Conservation (phyloP, 352 stramenopile species). For the Pythium inflatum region DNA sequence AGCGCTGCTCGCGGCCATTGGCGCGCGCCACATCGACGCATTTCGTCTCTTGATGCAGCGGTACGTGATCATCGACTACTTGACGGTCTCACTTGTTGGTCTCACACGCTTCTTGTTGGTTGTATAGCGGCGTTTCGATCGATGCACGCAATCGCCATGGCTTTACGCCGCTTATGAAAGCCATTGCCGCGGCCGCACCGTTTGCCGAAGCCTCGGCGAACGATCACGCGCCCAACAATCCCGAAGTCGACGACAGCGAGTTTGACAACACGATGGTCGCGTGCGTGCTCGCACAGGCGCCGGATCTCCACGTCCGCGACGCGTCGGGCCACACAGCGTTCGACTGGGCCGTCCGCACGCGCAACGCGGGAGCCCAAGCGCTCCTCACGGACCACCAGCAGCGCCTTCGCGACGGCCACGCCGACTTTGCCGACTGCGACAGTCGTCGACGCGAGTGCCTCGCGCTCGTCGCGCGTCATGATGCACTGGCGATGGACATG, state of each 20-base stretch:
- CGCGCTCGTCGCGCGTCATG: conserved; percentile 43
- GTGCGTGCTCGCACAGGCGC: conserved; percentile 44
- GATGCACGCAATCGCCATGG: conserved; percentile 53
- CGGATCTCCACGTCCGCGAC: conserved; percentile 51
- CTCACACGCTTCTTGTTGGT: background rate
- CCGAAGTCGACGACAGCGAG: conserved; percentile 15
- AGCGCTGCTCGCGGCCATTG: conserved; percentile 59
- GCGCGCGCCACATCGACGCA: conserved; percentile 45
- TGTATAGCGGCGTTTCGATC: conserved; percentile 57
- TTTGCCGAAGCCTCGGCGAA: conserved; percentile 31
- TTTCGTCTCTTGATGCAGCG: conserved; percentile 50
- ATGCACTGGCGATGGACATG: conserved; percentile 36
- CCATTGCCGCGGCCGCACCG: conserved; percentile 51
- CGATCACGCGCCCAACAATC: conserved; percentile 8
- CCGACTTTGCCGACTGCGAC: conserved; percentile 41
- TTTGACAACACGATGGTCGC: conserved; percentile 65
- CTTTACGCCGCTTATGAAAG: conserved; percentile 80
- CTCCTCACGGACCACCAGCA: conserved; percentile 42
- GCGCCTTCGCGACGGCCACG: conserved; percentile 21
- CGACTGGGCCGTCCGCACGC: conserved; percentile 64
- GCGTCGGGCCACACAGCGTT: conserved; percentile 57
- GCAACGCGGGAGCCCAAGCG: conserved; percentile 40
- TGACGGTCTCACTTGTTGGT: background rate
- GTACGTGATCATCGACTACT: conserved; percentile 30
- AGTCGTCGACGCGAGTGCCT: conserved; percentile 43